A percentile compares a stretch with the other conserved stretches of the same genome.
phyloP scores from a whole-genome alignment of 1,284 basidiomycete species.

The Heterobasidion parviporum region DNA sequence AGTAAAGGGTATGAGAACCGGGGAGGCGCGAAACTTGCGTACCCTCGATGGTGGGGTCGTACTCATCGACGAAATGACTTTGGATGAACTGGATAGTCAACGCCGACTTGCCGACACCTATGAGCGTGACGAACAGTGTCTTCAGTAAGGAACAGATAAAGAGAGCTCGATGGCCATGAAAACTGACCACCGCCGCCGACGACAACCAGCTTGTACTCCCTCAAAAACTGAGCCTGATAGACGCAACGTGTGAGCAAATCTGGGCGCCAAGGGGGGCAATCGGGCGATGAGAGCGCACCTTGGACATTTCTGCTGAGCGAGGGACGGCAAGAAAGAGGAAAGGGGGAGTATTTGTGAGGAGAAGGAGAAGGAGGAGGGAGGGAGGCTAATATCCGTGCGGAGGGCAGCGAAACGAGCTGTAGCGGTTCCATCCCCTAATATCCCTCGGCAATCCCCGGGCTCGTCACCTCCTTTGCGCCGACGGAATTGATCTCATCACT shows the following conservation, averaged over 20 bases:
- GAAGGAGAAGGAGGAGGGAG: not conserved
- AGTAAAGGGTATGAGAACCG: not conserved
- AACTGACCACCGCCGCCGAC: slow-evolving; percentile 91
- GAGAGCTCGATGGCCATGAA: not conserved
- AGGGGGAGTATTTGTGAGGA: not conserved
- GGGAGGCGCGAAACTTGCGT: slow-evolving; percentile 11
- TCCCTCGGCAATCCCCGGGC: not conserved
- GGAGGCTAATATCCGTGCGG: not conserved
- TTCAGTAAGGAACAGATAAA: not conserved
- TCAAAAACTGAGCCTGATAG: slow-evolving; percentile 78
- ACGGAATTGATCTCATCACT: not conserved
- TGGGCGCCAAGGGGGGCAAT: not conserved
- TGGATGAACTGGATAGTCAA: slow-evolving; percentile 98
- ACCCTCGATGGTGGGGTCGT: slow-evolving; percentile 97
- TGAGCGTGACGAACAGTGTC: not conserved
- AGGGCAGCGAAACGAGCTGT: not conserved
- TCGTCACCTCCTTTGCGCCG: not conserved
- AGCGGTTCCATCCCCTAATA: not conserved
- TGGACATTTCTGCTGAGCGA: not conserved
- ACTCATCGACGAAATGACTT: slow-evolving; percentile 96
- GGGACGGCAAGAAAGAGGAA: not conserved
- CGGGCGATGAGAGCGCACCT: not conserved
- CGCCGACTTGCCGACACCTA: slow-evolving; percentile 95
- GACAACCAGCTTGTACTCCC: slow-evolving; percentile 96
- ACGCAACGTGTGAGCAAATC: not conserved